Evolutionary conservation across 2,329 filamentous ascomycete genomes (phyloP).

Genomic region (Fusarium pseudonygamai): DNA sequence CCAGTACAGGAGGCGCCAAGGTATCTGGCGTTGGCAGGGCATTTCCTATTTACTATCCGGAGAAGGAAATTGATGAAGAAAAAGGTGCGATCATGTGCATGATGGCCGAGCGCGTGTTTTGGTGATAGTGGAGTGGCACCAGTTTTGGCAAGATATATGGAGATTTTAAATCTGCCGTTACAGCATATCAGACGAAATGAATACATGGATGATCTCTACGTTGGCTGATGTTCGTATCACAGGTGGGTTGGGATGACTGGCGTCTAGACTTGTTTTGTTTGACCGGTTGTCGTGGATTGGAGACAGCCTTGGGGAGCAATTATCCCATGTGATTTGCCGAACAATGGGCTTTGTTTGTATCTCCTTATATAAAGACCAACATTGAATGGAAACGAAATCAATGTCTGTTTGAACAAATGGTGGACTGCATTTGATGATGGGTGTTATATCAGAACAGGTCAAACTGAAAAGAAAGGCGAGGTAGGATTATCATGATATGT

Average conservation of each 20-base stretch:
- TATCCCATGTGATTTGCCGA: background rate
- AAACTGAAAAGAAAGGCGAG: background rate
- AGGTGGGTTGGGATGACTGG: background rate
- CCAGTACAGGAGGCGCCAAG: slow-evolving; percentile 21
- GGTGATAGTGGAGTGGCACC: slow-evolving; percentile 14
- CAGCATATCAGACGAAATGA: slow-evolving; percentile 33
- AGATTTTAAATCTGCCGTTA: slow-evolving; percentile 24
- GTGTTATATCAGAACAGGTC: background rate
- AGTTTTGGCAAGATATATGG: slow-evolving; percentile 20
- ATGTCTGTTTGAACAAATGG: background rate
- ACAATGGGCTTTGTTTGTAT: background rate
- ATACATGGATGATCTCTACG: slow-evolving; percentile 30
- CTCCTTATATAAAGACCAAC: background rate
- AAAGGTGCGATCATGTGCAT: slow-evolving; percentile 18
- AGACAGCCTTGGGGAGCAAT: background rate
- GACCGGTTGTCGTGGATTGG: background rate
- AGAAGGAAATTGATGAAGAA: slow-evolving; percentile 28
- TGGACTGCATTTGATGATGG: background rate
- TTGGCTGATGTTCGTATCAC: slow-evolving; percentile 3
- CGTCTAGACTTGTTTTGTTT: slow-evolving; percentile 6
- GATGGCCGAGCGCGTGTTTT: slow-evolving; percentile 5
- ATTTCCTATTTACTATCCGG: slow-evolving; percentile 34
- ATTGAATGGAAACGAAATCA: background rate
- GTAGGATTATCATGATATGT: background rate
- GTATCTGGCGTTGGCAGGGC: slow-evolving; percentile 36